phyloP scores from a whole-genome alignment of 1,284 basidiomycete species.

The Leccinum huronense region DNA sequence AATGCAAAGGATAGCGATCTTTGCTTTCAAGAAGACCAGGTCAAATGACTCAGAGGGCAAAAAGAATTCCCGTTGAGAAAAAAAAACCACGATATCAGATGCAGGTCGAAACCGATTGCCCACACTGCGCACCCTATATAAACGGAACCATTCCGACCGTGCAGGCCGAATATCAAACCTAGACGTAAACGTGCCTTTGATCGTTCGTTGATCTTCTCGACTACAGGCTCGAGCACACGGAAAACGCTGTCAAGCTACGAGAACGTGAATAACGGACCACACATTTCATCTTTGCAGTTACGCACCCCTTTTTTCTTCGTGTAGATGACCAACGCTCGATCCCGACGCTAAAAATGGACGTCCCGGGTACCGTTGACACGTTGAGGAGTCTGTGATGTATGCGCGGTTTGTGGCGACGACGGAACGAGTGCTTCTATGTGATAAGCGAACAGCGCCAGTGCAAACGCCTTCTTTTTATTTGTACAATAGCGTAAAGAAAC shows the following conservation, averaged over 20 bases:
- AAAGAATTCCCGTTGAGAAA: constrained; percentile 71
- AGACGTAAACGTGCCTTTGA: constrained; percentile 64
- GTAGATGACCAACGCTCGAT: constrained; percentile 87
- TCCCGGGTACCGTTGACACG: constrained; percentile 87
- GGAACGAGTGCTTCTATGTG: constrained; percentile 96
- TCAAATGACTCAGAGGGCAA: constrained; percentile 86
- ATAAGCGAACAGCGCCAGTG: constrained; percentile 77
- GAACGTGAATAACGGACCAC: constrained; percentile 6
- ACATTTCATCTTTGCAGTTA: constrained; percentile 13
- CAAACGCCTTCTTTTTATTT: constrained; percentile 1
- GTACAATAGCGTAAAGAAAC: constrained; percentile 16
- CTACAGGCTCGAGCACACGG: constrained; percentile 89
- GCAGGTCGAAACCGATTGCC: constrained; percentile 15
- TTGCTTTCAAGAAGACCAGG: constrained; percentile 87
- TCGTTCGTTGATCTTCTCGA: constrained; percentile 79
- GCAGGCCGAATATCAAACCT: constrained; percentile 74
- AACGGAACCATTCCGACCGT: constrained; percentile 89
- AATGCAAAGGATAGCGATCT: constrained; percentile 87
- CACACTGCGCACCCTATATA: constrained; percentile 61
- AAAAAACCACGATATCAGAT: not conserved
- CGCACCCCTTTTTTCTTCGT: constrained; percentile 93
- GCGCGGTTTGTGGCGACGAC: constrained; percentile 63
- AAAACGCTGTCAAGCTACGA: constrained; percentile 82
- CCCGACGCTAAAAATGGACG: constrained; percentile 92
- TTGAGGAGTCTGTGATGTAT: constrained; percentile 75